Evolutionary conservation across 192 early-diverging fungal genomes (phyloP).

Genomic region (Kappamyces sp.): DNA sequence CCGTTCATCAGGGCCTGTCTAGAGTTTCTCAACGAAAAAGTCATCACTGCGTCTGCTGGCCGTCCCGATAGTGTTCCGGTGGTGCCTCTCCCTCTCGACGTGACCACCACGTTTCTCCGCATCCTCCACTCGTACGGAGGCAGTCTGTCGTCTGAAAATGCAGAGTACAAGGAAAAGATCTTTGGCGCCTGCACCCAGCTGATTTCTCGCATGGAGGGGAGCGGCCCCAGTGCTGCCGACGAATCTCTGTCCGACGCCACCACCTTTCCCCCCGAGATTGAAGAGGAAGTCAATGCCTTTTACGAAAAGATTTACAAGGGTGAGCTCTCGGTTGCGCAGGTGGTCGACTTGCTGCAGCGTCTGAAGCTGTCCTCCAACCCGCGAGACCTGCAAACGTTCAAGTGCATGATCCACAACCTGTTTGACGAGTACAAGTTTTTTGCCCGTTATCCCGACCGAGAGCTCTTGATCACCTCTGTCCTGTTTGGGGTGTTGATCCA

Average conservation of each 20-base stretch:
- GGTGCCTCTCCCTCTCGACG: conserved; percentile 58
- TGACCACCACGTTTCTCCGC: conserved; percentile 60
- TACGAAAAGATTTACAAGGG: conserved; percentile 75
- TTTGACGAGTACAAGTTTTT: conserved; percentile 97
- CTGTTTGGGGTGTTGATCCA: conserved; percentile 90
- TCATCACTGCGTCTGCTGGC: conserved; percentile 20
- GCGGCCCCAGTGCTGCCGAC: conserved; percentile 10
- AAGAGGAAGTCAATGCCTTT: conserved; percentile 66
- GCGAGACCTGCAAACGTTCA: conserved; percentile 76
- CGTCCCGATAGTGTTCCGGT: conserved; percentile 18
- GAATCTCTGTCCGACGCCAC: conserved; percentile 15
- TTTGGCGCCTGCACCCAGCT: conserved; percentile 42
- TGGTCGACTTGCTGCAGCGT: conserved; percentile 75
- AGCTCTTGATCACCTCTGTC: conserved; percentile 79
- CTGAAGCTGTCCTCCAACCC: conserved; percentile 72
- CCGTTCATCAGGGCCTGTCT: conserved; percentile 65
- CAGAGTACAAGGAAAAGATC: conserved; percentile 52
- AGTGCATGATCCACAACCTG: conserved; percentile 86
- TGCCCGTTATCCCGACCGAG: conserved; percentile 87
- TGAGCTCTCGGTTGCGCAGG: conserved; percentile 72
- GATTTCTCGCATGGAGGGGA: conserved; percentile 33
- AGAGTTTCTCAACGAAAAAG: conserved; percentile 67
- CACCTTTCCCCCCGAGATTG: conserved; percentile 66
- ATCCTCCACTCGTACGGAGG: conserved; percentile 41
- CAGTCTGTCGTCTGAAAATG: conserved; percentile 54